These are phyloP conservation scores for Coccomyxa subellipsoidea DNA, from an alignment of 163 green algal species.

Conservation along the genomic window DNA sequence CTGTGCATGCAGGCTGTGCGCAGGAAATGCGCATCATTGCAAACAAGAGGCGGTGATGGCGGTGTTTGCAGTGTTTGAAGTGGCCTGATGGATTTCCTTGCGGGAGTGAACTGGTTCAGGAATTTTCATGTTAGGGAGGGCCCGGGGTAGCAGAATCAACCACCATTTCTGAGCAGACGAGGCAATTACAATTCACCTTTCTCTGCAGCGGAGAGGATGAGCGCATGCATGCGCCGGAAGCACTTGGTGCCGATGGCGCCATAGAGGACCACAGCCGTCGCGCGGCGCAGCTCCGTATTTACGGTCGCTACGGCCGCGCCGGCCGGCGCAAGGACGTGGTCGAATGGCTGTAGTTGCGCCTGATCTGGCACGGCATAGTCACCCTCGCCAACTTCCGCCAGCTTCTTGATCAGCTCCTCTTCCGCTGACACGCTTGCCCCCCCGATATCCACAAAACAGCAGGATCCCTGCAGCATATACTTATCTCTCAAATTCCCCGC, in stretches of 20 bases:
- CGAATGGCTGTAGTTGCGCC: slow-evolving; percentile 39
- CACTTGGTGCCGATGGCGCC: slow-evolving; percentile 56
- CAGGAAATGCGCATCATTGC: neutral
- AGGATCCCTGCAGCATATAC: slow-evolving; percentile 31
- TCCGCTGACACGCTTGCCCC: slow-evolving; percentile 17
- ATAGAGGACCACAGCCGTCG: slow-evolving; percentile 55
- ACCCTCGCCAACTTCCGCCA: neutral
- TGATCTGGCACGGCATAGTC: neutral
- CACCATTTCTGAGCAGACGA: too few relatives aligned
- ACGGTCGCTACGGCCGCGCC: neutral
- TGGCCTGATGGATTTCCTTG: too few relatives aligned
- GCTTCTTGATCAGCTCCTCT: slow-evolving; percentile 1
- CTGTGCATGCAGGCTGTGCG: neutral
- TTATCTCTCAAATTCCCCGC: too few relatives aligned
- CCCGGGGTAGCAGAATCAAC: too few relatives aligned
- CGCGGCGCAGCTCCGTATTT: neutral
- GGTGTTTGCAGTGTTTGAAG: too few relatives aligned
- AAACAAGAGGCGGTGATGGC: too few relatives aligned
- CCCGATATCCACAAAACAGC: slow-evolving; percentile 58
- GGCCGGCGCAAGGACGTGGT: slow-evolving; percentile 28
- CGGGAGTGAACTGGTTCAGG: too few relatives aligned
- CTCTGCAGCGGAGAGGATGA: slow-evolving; percentile 27
- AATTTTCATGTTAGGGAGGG: too few relatives aligned
- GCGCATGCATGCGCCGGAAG: slow-evolving; percentile 43
- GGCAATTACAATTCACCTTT: too few relatives aligned